These are phyloP conservation scores for Friedmanniomyces simplex DNA, from an alignment of 495 filamentous ascomycete genomes.

Conservation along the genomic window DNA sequence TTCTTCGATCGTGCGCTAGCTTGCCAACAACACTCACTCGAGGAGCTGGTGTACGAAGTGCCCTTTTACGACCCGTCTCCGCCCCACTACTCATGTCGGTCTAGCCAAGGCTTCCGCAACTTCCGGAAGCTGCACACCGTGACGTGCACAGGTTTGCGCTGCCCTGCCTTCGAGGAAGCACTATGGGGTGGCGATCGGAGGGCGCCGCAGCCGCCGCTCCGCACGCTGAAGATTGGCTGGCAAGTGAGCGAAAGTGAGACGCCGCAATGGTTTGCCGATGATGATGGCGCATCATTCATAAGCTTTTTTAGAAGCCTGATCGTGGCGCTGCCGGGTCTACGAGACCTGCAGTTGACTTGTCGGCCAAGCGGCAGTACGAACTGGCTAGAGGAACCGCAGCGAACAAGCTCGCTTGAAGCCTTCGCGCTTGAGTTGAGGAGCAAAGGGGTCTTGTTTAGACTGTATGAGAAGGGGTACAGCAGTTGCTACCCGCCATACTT, in stretches of 20 bases:
- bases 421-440: not conserved
- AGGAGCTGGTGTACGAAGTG: not conserved
- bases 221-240: not conserved
- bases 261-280: not conserved
- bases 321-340: not conserved
- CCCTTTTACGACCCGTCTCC: not conserved
- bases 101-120: not conserved
- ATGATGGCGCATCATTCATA: not conserved
- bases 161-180: not conserved
- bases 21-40: not conserved
- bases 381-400: no score
- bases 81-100: not conserved
- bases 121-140: not conserved
- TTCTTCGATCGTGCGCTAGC: not conserved
- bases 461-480: not conserved
- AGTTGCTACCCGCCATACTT: not conserved
- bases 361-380: not conserved
- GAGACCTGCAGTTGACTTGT: not conserved
- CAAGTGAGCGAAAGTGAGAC: not conserved
- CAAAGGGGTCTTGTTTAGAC: not conserved
- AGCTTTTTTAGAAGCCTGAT: not conserved
- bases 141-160: not conserved
- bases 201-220: not conserved
- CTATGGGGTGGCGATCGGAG: not conserved
- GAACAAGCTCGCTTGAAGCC: not conserved